Conservation (phyloP, 768 basidiomycete genomes). For the Auricularia sp. region DNA sequence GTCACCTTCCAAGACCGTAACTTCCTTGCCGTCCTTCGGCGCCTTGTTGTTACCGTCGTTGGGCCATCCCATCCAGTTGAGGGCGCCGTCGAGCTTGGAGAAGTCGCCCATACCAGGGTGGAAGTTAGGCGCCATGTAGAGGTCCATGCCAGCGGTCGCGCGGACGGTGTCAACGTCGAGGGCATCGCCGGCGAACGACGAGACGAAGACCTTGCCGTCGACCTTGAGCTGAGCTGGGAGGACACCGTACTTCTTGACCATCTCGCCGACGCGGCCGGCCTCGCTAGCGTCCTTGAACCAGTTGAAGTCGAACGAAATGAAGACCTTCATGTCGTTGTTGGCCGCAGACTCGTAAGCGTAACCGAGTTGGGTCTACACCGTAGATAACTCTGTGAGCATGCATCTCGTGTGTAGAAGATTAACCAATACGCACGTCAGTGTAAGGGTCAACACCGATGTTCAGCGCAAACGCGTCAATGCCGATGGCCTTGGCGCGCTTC, state of each 20-base stretch:
- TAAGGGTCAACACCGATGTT: constrained; percentile 47
- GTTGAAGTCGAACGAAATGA: constrained; percentile 29
- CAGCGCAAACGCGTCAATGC: constrained; percentile 44
- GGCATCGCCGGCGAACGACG: constrained; percentile 24
- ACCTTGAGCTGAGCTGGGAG: constrained; percentile 17
- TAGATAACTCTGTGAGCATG: too few species aligned
- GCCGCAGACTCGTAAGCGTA: constrained; percentile 20
- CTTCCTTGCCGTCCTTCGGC: not conserved
- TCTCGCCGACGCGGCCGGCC: constrained; percentile 10
- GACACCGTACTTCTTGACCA: constrained; percentile 15
- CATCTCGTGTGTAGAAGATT: too few species aligned
- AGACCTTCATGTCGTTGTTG: constrained; percentile 17
- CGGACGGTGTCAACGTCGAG: constrained; percentile 19
- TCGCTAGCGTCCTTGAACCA: constrained; percentile 17
- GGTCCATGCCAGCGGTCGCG: constrained; percentile 10
- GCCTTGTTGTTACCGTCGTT: constrained; percentile 19
- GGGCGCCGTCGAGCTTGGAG: not conserved
- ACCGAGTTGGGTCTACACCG: constrained; percentile 14
- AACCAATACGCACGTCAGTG: constrained; percentile 8
- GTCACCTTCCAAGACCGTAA: too few species aligned
- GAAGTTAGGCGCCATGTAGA: constrained; percentile 22
- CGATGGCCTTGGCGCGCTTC: constrained; percentile 6
- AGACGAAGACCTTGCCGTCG: constrained; percentile 21
- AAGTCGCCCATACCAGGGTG: constrained; percentile 13
- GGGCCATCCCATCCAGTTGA: constrained; percentile 22